Base-by-base conservation (phyloP, 2,329 filamentous ascomycete genomes). In the Colletotrichum chlorophyti region DNA sequence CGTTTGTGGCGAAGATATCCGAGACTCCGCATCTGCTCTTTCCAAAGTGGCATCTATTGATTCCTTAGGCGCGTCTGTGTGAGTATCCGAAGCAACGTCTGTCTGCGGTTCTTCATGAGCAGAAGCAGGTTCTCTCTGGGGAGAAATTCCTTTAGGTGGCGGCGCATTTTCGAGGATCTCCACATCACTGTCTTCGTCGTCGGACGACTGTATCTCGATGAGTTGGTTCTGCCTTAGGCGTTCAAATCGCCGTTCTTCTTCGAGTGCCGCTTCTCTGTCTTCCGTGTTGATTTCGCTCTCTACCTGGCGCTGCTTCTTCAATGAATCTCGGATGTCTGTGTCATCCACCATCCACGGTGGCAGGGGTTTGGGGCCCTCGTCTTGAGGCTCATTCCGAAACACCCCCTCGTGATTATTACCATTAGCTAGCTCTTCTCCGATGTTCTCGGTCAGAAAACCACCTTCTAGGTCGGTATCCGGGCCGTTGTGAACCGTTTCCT, bases 291-390 rank as follows among this genome's bases (percentile, higher is more conserved):
- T 85, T 54, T 85, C 81, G 17, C 75, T 73, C 45, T 88, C 84
- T 43, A 71, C 79, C 65, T 75, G 83, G 63, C 74, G 82, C 73
- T 86, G 83, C 54, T 84, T 82, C 65, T 82, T 84, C 60, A 87
- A 73, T 23, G 82, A 81, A 46, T 88, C 82, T 60, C 89, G 80
- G 27, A 93, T 86, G 57, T 93, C 90, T 2, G 81, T 80, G 6
- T 86, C 74, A 61, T 86, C 83, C 3, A 77, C 75, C 67, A 95
- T 83, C 91, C 91, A 95, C 1, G 91, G 91, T 1, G 91, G 91
- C 7, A 94, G 69, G 0, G 88, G 88, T n/a, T 77, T 79, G 1
- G 83, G 77, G 4, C 70, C 72, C 70, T 80, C 70, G 61, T 79
- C 68, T 9, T 71, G 68, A 4, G 65, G 55, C 19, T 81, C 79